These are phyloP conservation scores for Mytilinidion resinicola DNA, from an alignment of 495 filamentous ascomycete genomes.

Conservation along the genomic window DNA sequence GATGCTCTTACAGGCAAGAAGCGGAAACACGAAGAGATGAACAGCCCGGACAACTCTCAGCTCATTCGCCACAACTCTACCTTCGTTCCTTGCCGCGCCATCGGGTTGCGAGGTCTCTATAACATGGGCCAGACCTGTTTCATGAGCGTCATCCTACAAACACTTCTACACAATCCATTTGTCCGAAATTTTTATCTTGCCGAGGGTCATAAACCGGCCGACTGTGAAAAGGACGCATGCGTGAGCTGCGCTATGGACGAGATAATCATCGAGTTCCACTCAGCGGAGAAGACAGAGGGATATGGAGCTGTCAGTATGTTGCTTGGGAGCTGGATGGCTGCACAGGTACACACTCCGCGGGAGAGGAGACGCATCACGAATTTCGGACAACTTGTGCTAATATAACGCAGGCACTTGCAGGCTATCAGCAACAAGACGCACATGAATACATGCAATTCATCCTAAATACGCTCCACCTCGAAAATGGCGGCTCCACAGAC, in stretches of 20 bases:
- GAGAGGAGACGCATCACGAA: conserved; percentile 41
- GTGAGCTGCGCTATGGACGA: conserved; percentile 84
- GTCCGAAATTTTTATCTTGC: conserved; percentile 79
- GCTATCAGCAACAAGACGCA: conserved; percentile 90
- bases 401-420: conserved; percentile 59
- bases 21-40: conserved; percentile 56
- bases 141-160: conserved; percentile 84
- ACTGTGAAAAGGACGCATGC: conserved; percentile 63
- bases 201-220: conserved; percentile 68
- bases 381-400: background rate
- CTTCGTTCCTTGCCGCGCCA: conserved; percentile 60
- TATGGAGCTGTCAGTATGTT: conserved; percentile 80
- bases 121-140: conserved; percentile 94
- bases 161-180: conserved; percentile 79
- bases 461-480: conserved; percentile 73
- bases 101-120: conserved; percentile 76
- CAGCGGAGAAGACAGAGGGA: conserved; percentile 69
- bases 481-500: conserved; percentile 42
- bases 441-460: conserved; percentile 95
- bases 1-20: conserved; percentile 37
- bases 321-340: conserved; percentile 68
- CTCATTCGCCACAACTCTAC: conserved; percentile 56
- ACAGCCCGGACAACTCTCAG: conserved; percentile 50
- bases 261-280: conserved; percentile 86
- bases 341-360: conserved; percentile 40